A percentile compares a stretch with the other conserved stretches of the same genome.
These are phyloP conservation scores for Fusarium albosuccineum DNA, from an alignment of 2,329 filamentous ascomycete genomes.

Conservation along the genomic window DNA sequence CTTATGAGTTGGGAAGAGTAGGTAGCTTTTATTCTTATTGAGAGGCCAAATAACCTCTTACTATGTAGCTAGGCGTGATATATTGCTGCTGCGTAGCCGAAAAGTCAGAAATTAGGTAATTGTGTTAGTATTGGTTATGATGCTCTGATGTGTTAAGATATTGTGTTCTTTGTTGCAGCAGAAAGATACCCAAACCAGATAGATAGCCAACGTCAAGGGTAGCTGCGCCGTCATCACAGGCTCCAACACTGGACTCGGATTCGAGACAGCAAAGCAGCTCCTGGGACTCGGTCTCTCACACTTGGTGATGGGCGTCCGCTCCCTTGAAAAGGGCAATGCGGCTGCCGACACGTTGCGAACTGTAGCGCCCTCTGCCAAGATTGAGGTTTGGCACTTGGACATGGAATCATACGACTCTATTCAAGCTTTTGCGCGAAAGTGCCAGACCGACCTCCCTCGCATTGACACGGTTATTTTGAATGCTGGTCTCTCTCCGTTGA, in stretches of 20 bases:
- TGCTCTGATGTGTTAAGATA: too few species aligned
- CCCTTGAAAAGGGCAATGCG: slow-evolving; percentile 26
- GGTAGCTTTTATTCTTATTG: too few species aligned
- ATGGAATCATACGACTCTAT: slow-evolving; percentile 46
- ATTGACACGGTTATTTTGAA: slow-evolving; percentile 51
- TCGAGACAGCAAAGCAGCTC: slow-evolving; percentile 42
- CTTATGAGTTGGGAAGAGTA: too few species aligned
- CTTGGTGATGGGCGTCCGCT: slow-evolving; percentile 35
- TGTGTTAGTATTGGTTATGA: too few species aligned
- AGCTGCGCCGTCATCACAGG: slow-evolving; percentile 43
- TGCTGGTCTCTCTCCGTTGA: slow-evolving; percentile 44
- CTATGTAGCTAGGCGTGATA: too few species aligned
- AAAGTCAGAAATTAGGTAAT: too few species aligned
- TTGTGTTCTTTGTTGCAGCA: too few species aligned
- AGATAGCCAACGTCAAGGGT: slow-evolving; percentile 19
- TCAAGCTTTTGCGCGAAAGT: slow-evolving; percentile 31
- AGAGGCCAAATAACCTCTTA: too few species aligned
- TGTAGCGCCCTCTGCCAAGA: slow-evolving; percentile 12
- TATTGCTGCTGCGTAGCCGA: too few species aligned
- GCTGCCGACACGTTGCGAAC: slow-evolving; percentile 24
- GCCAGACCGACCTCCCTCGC: slow-evolving; percentile 20
- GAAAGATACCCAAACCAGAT: too few species aligned
- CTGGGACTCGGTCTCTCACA: slow-evolving; percentile 34
- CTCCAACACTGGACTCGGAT: slow-evolving; percentile 44
- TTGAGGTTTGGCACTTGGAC: slow-evolving; percentile 45